Conservation (phyloP, 306 rosid genomes). For the Trifolium dubium region DNA sequence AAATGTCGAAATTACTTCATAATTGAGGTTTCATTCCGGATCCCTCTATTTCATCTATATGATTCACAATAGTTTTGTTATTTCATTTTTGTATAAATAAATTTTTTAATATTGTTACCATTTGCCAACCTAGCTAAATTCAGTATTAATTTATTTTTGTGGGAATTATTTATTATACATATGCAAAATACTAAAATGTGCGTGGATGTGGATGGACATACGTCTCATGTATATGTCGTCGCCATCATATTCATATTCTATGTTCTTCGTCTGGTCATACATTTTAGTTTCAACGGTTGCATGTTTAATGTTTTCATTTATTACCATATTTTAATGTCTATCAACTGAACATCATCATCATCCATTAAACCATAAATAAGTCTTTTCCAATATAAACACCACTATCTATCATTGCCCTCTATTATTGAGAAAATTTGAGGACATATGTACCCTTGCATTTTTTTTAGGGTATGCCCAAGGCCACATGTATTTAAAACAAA, state of each 20-base stretch:
- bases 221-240: not conserved
- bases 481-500: too few relatives aligned
- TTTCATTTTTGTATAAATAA: too few relatives aligned
- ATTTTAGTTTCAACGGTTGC: not conserved
- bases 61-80: too few relatives aligned
- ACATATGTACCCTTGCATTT: not conserved
- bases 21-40: too few relatives aligned
- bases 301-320: not conserved
- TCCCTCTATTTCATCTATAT: too few relatives aligned
- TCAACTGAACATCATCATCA: not conserved
- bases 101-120: too few relatives aligned
- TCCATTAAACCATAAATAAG: not conserved
- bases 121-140: too few relatives aligned
- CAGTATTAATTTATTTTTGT: too few relatives aligned
- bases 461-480: too few relatives aligned
- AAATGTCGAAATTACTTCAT: too few relatives aligned
- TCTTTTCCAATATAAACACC: not conserved
- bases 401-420: not conserved
- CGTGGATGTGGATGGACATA: not conserved
- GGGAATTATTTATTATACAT: too few relatives aligned
- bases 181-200: not conserved
- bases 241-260: not conserved
- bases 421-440: not conserved
- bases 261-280: not conserved
- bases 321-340: not conserved